Conservation (phyloP, 805 yeast genomes). For the Saccharomycopsis sp. region DNA sequence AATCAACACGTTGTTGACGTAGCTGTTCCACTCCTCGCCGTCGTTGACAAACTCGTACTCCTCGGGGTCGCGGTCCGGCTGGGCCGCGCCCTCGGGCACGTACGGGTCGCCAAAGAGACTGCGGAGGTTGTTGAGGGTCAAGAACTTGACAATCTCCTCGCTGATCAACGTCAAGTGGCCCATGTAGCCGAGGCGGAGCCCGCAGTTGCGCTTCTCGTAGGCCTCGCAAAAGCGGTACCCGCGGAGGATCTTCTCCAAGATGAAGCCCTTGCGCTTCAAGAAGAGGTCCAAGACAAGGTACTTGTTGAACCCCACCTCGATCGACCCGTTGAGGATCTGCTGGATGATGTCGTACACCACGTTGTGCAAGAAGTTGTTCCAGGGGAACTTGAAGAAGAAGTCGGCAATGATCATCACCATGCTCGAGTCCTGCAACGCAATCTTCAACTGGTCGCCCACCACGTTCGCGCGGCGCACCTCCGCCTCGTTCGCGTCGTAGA, state of each 20-base stretch:
- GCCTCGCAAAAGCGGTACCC: constrained; percentile 57
- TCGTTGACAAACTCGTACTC: constrained; percentile 33
- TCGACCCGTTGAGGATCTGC: constrained; percentile 69
- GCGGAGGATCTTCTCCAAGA: constrained; percentile 56
- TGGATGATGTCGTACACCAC: constrained; percentile 81
- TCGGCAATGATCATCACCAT: constrained; percentile 53
- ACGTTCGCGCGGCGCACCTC: constrained; percentile 49
- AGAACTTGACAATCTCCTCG: constrained; percentile 91
- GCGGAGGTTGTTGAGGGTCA: constrained; percentile 36
- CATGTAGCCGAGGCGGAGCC: constrained; percentile 83
- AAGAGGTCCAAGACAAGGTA: constrained; percentile 57
- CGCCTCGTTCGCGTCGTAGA: constrained; percentile 24
- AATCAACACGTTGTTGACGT: constrained; percentile 74
- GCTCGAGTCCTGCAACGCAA: constrained; percentile 56
- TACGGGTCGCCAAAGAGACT: constrained; percentile 11
- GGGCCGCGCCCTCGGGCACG: constrained; percentile 15
- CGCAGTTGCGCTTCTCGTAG: constrained; percentile 50
- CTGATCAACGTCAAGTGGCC: constrained; percentile 50
- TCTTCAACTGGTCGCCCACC: constrained; percentile 68
- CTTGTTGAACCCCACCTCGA: constrained; percentile 68
- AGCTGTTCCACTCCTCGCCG: constrained; percentile 66
- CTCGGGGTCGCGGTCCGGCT: constrained; percentile 27
- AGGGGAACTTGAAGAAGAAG: constrained; percentile 66
- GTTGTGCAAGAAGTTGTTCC: constrained; percentile 82
- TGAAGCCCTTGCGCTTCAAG: constrained; percentile 38